Conservation (phyloP, 352 stramenopile genomes). For the Globisporangium ultimum region DNA sequence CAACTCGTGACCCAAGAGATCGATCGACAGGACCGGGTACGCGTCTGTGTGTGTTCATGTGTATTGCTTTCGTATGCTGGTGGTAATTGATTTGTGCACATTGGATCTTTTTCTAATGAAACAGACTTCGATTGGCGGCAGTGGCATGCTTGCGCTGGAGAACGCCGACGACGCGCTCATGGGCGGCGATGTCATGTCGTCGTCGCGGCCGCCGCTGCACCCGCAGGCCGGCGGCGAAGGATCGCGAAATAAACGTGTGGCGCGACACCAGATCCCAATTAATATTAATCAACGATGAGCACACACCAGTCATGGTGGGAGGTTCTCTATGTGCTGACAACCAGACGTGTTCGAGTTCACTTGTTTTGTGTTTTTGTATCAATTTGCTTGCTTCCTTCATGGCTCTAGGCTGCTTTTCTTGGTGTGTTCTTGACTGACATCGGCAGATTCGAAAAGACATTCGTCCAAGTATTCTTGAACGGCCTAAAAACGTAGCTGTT, state of each 20-base stretch:
- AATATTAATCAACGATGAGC: constrained; percentile 33
- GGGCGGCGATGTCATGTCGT: constrained; percentile 7
- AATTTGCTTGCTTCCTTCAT: no score
- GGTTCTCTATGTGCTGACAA: not conserved
- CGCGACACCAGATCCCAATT: constrained; percentile 62
- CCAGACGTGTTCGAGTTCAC: no score
- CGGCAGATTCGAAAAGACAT: no score
- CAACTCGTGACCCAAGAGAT: constrained; percentile 75
- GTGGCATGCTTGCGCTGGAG: not conserved
- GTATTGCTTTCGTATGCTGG: no score
- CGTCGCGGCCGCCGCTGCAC: constrained; percentile 37
- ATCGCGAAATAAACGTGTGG: constrained; percentile 75
- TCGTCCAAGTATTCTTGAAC: no score
- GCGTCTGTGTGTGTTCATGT: constrained; percentile 6
- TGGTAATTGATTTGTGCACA: no score
- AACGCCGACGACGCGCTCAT: constrained; percentile 15
- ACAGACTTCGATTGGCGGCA: not conserved
- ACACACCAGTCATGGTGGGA: not conserved
- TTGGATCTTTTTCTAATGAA: no score
- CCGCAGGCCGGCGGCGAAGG: constrained; percentile 33
- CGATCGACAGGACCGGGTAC: constrained; percentile 51
- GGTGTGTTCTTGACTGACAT: no score
- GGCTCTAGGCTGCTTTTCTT: no score
- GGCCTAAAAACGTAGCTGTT: no score
- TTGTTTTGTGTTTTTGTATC: no score